phyloP scores from a whole-genome alignment of 2,329 filamentous ascomycete genomes.

The Scolecobasidium constrictum region DNA sequence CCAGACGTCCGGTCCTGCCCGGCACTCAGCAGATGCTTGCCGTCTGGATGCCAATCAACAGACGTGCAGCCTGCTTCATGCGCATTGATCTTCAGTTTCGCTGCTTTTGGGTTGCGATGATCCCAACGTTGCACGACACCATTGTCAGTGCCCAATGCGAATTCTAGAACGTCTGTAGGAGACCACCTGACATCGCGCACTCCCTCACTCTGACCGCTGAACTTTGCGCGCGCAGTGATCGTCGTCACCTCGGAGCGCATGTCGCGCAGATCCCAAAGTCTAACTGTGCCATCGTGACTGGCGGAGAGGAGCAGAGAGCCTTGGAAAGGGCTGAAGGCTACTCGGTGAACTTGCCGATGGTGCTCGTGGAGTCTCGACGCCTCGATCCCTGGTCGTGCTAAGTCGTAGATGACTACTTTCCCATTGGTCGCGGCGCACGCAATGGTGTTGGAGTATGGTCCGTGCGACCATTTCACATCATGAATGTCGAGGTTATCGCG shows the following conservation, averaged over 20 bases:
- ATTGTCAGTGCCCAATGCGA: conserved; percentile 54
- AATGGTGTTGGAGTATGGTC: conserved; percentile 47
- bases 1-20: conserved; percentile 44
- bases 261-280: conserved; percentile 53
- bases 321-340: conserved; percentile 53
- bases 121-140: conserved; percentile 56
- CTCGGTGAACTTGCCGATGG: conserved; percentile 52
- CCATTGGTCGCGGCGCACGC: conserved; percentile 55
- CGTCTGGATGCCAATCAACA: conserved; percentile 58
- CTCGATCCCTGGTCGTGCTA: conserved; percentile 49
- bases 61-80: conserved; percentile 50
- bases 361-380: conserved; percentile 54
- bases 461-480: conserved; percentile 59
- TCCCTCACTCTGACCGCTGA: conserved; percentile 46
- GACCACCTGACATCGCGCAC: conserved; percentile 57
- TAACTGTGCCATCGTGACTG: conserved; percentile 53
- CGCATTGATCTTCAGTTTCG: conserved; percentile 48
- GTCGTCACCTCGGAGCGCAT: conserved; percentile 39
- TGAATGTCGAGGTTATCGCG: conserved; percentile 51
- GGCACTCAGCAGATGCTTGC: conserved; percentile 53
- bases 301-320: conserved; percentile 51
- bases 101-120: conserved; percentile 43
- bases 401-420: conserved; percentile 54
- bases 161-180: conserved; percentile 49
- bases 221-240: conserved; percentile 44